Percentiles rank a stretch among this genome's conserved stretches.
Evolutionary conservation across 1,284 basidiomycete genomes (phyloP).

Genomic region (Megacollybia platyphylla): DNA sequence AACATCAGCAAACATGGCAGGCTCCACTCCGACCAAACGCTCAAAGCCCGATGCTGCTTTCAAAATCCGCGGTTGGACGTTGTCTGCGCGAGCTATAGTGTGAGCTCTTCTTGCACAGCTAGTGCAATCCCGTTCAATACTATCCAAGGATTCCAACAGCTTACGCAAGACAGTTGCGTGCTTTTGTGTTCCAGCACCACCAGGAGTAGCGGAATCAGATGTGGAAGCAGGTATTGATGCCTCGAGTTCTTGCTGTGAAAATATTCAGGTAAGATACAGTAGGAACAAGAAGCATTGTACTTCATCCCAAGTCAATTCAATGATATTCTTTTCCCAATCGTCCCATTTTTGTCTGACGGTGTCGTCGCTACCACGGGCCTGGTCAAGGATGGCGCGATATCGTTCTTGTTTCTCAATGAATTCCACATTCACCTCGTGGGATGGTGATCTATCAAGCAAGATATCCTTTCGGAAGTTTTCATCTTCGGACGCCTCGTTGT

Average conservation of each 20-base stretch:
- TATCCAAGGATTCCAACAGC: constrained; percentile 73
- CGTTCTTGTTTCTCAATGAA: constrained; percentile 60
- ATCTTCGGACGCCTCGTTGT: constrained; percentile 84
- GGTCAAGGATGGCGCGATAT: constrained; percentile 61
- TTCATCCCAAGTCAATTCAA: constrained; percentile 62
- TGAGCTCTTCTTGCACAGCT: constrained; percentile 59
- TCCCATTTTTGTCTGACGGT: constrained; percentile 75
- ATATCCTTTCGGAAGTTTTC: constrained; percentile 47
- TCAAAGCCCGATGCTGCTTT: constrained; percentile 53
- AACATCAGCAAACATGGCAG: constrained; percentile 78
- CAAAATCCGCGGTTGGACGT: constrained; percentile 64
- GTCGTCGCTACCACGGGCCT: constrained; percentile 67
- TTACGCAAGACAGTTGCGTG: constrained; percentile 68
- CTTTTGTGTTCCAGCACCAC: constrained; percentile 34
- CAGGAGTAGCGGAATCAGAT: constrained; percentile 17
- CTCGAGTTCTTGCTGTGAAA: constrained; percentile 52
- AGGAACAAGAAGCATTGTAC: constrained; percentile 19
- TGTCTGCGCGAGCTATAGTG: constrained; percentile 56
- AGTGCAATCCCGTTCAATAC: constrained; percentile 47
- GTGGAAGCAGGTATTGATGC: constrained; percentile 35
- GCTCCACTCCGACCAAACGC: constrained; percentile 60
- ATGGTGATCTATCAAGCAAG: constrained; percentile 43
- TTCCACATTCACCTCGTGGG: constrained; percentile 68
- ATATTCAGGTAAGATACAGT: constrained; percentile 4
- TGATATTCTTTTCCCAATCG: constrained; percentile 71